Percentiles rank a stretch among this genome's conserved stretches.
These are phyloP conservation scores for Cyberlindnera mycetangii DNA, from an alignment of 805 yeast genomes.

Conservation along the genomic window DNA sequence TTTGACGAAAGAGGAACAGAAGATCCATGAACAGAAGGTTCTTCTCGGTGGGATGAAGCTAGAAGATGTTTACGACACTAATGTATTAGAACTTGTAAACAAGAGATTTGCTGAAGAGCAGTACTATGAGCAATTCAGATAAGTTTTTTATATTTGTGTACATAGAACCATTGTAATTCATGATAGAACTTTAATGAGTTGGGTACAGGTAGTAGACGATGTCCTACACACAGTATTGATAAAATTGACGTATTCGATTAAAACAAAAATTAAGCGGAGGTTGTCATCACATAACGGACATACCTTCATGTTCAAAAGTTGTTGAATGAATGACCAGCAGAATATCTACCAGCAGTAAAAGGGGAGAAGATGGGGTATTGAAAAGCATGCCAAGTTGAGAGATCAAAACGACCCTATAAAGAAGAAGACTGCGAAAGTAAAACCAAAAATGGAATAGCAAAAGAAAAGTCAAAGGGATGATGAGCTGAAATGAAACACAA, in stretches of 20 bases:
- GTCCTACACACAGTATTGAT: too few relatives aligned
- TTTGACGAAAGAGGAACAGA: conserved; percentile 86
- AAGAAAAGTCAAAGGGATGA: background rate
- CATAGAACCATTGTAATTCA: too few relatives aligned
- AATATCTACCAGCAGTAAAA: too few relatives aligned
- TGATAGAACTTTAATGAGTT: too few relatives aligned
- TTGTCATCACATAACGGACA: too few relatives aligned
- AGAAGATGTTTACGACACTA: conserved; percentile 59
- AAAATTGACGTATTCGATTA: too few relatives aligned
- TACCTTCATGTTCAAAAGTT: too few relatives aligned
- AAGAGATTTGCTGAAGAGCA: conserved; percentile 72
- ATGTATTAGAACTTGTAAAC: conserved; percentile 54
- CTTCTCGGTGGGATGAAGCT: conserved; percentile 63
- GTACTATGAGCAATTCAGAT: conserved; percentile 61
- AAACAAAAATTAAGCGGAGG: too few relatives aligned
- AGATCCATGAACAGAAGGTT: conserved; percentile 71
- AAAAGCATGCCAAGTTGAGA: background rate
- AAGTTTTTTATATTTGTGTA: too few relatives aligned
- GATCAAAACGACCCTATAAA: background rate
- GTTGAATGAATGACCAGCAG: too few relatives aligned
- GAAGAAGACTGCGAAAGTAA: background rate
- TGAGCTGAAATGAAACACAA: background rate
- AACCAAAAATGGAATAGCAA: background rate
- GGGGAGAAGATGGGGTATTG: background rate
- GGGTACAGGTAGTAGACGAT: too few relatives aligned